Evolutionary conservation across 2,329 filamentous ascomycete genomes (phyloP).

Genomic region (Zarea fungicola): DNA sequence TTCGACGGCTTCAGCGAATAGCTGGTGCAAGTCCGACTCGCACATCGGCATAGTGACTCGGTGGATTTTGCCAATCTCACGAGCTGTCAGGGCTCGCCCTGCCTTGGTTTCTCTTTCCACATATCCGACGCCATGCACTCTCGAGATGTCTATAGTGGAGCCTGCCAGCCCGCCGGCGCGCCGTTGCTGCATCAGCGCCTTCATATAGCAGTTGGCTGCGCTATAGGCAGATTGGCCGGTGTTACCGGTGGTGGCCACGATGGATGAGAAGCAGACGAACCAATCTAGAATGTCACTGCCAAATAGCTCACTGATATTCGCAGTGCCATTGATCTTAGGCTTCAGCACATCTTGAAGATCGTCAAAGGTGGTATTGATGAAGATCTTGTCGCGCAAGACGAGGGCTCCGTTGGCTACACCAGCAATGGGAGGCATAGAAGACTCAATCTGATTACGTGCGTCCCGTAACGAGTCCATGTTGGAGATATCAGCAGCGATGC

Average conservation of each 20-base stretch:
- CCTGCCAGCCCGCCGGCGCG: constrained; percentile 31
- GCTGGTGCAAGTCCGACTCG: constrained; percentile 30
- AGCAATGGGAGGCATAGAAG: constrained; percentile 29
- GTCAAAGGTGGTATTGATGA: constrained; percentile 18
- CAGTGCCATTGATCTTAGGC: constrained; percentile 31
- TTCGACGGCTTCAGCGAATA: constrained; percentile 20
- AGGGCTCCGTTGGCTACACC: constrained; percentile 35
- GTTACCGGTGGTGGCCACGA: constrained; percentile 23
- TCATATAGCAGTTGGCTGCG: constrained; percentile 39
- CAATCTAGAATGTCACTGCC: constrained; percentile 26
- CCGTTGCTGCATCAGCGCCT: constrained; percentile 29
- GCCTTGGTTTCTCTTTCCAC: constrained; percentile 16
- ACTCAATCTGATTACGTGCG: too few species aligned
- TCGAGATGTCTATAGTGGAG: constrained; percentile 33
- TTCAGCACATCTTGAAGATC: constrained; percentile 19
- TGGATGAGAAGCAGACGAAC: constrained; percentile 30
- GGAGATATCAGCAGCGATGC: too few species aligned
- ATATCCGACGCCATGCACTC: constrained; percentile 36
- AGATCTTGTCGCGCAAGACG: constrained; percentile 26
- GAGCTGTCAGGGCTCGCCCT: constrained; percentile 9
- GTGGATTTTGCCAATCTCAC: too few species aligned
- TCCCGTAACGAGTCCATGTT: too few species aligned
- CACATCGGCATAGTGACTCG: constrained; percentile 16
- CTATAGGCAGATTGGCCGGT: constrained; percentile 39
- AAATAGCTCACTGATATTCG: constrained; percentile 27